These are phyloP conservation scores for Iris macrosiphon DNA, from an alignment of 106 monocot genomes.

Conservation along the genomic window DNA sequence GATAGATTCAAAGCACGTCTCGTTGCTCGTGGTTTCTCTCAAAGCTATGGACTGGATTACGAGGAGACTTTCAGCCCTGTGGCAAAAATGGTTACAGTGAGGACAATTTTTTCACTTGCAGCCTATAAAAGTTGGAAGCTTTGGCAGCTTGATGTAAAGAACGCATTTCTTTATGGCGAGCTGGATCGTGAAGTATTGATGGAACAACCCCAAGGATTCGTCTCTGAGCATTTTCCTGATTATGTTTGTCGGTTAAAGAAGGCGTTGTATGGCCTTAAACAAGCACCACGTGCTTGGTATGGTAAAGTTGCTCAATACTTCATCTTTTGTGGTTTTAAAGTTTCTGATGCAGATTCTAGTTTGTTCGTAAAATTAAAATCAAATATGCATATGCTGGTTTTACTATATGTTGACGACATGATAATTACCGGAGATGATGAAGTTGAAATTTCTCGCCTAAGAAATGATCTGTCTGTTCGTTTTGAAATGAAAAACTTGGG, in stretches of 20 bases:
- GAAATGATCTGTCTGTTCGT: background rate
- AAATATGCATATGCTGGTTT: background rate
- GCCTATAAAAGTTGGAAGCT: background rate
- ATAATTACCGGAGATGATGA: background rate
- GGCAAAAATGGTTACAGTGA: slow-evolving; percentile 10
- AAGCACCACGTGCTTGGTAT: slow-evolving; percentile 9
- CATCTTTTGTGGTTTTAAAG: background rate
- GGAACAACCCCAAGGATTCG: background rate
- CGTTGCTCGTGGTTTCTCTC: slow-evolving; percentile 3
- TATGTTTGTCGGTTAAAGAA: background rate
- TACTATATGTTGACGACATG: slow-evolving; percentile 1
- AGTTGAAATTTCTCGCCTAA: background rate
- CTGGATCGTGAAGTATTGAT: slow-evolving; percentile 2
- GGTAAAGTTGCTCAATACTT: slow-evolving; percentile 10
- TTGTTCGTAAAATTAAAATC: slow-evolving; percentile 1
- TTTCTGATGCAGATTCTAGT: background rate
- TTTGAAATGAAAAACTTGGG: slow-evolving; percentile 15
- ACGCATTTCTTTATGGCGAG: slow-evolving; percentile 5
- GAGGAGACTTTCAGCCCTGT: slow-evolving; percentile 12
- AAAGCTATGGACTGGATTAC: background rate
- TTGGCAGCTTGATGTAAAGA: slow-evolving; percentile 3
- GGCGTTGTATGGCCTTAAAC: slow-evolving; percentile 4
- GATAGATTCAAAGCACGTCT: background rate
- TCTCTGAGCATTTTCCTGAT: background rate
- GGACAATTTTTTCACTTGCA: slow-evolving; percentile 5